Conservation (phyloP, 2,329 filamentous ascomycete species). For the Lecanosticta acicola region DNA sequence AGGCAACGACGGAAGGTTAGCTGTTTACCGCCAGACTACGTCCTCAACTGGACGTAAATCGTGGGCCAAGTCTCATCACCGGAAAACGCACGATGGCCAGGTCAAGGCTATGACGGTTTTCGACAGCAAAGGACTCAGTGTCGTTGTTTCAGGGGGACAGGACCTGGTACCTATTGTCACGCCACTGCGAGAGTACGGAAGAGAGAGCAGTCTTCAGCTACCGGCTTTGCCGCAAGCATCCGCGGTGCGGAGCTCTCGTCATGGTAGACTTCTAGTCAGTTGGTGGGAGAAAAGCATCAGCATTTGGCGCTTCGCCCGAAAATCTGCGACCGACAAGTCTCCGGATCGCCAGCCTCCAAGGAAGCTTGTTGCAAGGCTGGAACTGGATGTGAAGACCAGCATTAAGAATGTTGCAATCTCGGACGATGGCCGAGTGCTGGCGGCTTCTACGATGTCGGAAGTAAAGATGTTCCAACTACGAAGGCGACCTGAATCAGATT, state of each 20-base stretch:
- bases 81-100: slow-evolving; percentile 85
- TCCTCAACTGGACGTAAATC: slow-evolving; percentile 46
- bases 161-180: slow-evolving; percentile 79
- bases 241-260: slow-evolving; percentile 65
- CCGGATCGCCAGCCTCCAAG: slow-evolving; percentile 20
- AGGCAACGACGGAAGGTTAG: slow-evolving; percentile 84
- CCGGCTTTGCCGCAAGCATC: slow-evolving; percentile 77
- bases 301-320: slow-evolving; percentile 63
- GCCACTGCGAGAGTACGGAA: slow-evolving; percentile 69
- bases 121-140: slow-evolving; percentile 70
- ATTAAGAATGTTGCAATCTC: slow-evolving; percentile 65
- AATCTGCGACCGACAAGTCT: slow-evolving; percentile 33
- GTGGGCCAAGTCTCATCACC: slow-evolving; percentile 83
- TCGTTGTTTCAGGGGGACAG: slow-evolving; percentile 83
- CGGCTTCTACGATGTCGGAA: slow-evolving; percentile 45
- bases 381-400: slow-evolving; percentile 56
- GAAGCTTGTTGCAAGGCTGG: slow-evolving; percentile 33
- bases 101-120: slow-evolving; percentile 92
- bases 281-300: slow-evolving; percentile 90
- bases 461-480: slow-evolving; percentile 31
- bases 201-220: slow-evolving; percentile 75
- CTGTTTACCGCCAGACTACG: slow-evolving; percentile 66
- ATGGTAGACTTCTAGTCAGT: slow-evolving; percentile 70
- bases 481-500: slow-evolving; percentile 18
- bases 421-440: slow-evolving; percentile 71